phyloP scores from a whole-genome alignment of 495 filamentous ascomycete species.

The Choiromyces venosus region DNA sequence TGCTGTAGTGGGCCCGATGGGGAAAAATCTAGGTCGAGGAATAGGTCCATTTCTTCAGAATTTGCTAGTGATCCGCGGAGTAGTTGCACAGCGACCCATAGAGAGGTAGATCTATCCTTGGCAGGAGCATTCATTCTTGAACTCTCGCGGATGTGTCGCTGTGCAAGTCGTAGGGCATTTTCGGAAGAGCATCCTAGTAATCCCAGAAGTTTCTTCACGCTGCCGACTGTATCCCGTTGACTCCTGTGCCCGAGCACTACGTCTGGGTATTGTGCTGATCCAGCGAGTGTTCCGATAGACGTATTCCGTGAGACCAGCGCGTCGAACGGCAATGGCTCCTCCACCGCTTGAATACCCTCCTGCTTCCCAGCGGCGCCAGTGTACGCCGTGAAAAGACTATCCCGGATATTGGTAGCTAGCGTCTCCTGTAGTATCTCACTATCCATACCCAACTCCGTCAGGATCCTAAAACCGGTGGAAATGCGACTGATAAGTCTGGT shows the following conservation, averaged over 20 bases:
- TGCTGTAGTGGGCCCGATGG: constrained; percentile 49
- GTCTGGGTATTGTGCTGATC: constrained; percentile 51
- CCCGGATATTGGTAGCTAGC: constrained; percentile 58
- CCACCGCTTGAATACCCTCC: constrained; percentile 11
- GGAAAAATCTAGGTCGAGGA: constrained; percentile 54
- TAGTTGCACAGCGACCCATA: constrained; percentile 77
- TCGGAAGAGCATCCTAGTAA: constrained; percentile 45
- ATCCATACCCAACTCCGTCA: constrained; percentile 60
- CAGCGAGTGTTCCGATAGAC: constrained; percentile 1
- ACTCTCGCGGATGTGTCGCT: constrained; percentile 38
- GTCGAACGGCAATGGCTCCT: constrained; percentile 3
- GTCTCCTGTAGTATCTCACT: constrained; percentile 64
- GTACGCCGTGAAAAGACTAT: constrained; percentile 49
- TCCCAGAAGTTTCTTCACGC: constrained; percentile 49
- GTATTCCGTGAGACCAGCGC: constrained; percentile 18
- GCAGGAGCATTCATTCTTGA: constrained; percentile 13
- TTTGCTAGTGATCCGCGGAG: constrained; percentile 53
- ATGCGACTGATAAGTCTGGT: constrained; percentile 66
- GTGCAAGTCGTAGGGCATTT: constrained; percentile 34
- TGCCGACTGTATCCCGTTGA: constrained; percentile 55
- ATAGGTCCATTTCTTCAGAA: constrained; percentile 58
- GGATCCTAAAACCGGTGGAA: constrained; percentile 62
- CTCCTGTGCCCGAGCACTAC: constrained; percentile 61
- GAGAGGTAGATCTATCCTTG: constrained; percentile 48
- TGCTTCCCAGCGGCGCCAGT: constrained; percentile 16